A percentile compares a stretch with the other conserved stretches of the same genome.
Conservation (phyloP, 2,329 filamentous ascomycete genomes). For the Alternaria novae-zelandiae region DNA sequence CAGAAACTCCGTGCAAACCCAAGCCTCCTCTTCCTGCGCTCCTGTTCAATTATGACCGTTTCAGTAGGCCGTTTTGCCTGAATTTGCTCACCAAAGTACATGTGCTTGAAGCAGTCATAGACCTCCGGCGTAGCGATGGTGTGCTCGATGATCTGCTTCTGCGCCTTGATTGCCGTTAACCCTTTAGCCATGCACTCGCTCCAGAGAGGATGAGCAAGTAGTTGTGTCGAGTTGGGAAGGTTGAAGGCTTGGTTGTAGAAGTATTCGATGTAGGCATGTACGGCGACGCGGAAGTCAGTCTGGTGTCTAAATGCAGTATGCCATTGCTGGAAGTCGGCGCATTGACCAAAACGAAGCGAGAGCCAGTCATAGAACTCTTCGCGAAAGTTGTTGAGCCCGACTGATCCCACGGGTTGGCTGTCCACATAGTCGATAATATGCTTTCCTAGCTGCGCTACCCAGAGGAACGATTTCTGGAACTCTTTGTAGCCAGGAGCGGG, state of each 20-base stretch:
- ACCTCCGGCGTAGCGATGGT: slow-evolving; percentile 77
- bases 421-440: slow-evolving; percentile 72
- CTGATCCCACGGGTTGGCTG: slow-evolving; percentile 28
- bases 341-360: slow-evolving; percentile 50
- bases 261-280: slow-evolving; percentile 67
- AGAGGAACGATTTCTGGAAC: slow-evolving; percentile 70
- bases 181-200: slow-evolving; percentile 50
- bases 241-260: slow-evolving; percentile 69
- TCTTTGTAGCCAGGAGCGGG: slow-evolving; percentile 67
- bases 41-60: slow-evolving; percentile 7
- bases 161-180: slow-evolving; percentile 14
- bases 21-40: slow-evolving; percentile 19
- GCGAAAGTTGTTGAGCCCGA: slow-evolving; percentile 63
- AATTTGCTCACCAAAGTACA: slow-evolving; percentile 65
- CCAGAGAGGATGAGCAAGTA: slow-evolving; percentile 59
- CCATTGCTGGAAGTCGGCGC: slow-evolving; percentile 62
- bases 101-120: slow-evolving; percentile 66
- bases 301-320: slow-evolving; percentile 46
- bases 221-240: slow-evolving; percentile 48
- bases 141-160: slow-evolving; percentile 24
- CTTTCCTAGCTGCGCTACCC: slow-evolving; percentile 74
- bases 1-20: slow-evolving; percentile 21
- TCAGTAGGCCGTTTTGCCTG: slow-evolving; percentile 31
- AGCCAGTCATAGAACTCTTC: slow-evolving; percentile 66
- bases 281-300: slow-evolving; percentile 67